Percentiles rank a stretch among this genome's conserved stretches.
phyloP scores from a whole-genome alignment of 2,329 filamentous ascomycete genomes.

The Tolypocladium endophyticum region DNA sequence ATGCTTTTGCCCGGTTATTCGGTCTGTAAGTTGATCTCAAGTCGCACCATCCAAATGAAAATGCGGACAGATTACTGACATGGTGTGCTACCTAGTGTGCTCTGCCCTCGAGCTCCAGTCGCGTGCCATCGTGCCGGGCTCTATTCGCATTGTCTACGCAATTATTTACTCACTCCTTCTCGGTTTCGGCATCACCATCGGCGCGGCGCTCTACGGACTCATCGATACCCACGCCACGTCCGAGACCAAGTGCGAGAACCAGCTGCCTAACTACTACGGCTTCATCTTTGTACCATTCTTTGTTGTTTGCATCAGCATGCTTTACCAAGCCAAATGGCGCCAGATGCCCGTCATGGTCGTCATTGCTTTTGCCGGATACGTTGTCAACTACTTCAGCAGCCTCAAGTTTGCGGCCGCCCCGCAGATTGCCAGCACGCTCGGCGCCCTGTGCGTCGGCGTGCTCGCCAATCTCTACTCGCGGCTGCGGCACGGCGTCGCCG shows the following conservation, averaged over 20 bases:
- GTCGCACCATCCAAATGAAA: too few species aligned
- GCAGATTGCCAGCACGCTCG: slow-evolving; percentile 67
- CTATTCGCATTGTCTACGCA: slow-evolving; percentile 64
- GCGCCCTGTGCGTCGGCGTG: slow-evolving; percentile 65
- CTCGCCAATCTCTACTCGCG: slow-evolving; percentile 69
- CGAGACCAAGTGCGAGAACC: slow-evolving; percentile 27
- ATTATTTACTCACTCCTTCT: slow-evolving; percentile 65
- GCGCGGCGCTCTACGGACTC: slow-evolving; percentile 51
- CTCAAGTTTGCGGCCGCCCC: slow-evolving; percentile 56
- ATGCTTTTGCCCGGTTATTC: slow-evolving; percentile 56
- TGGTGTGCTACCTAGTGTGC: slow-evolving; percentile 17
- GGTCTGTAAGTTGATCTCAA: slow-evolving; percentile 30
- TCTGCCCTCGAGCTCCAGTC: slow-evolving; percentile 55
- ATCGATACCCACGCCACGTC: slow-evolving; percentile 43
- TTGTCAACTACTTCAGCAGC: slow-evolving; percentile 65
- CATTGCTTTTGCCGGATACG: slow-evolving; percentile 63
- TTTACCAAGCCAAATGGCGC: slow-evolving; percentile 75
- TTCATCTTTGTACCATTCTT: slow-evolving; percentile 69
- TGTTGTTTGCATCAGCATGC: slow-evolving; percentile 60
- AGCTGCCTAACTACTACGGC: slow-evolving; percentile 33
- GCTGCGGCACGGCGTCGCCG: slow-evolving; percentile 39
- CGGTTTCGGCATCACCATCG: slow-evolving; percentile 62
- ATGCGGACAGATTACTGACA: not conserved
- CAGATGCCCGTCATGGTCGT: slow-evolving; percentile 69
- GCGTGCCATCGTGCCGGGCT: slow-evolving; percentile 58